phyloP scores from a whole-genome alignment of 495 filamentous ascomycete species.

The Hypomontagnella monticulosa region DNA sequence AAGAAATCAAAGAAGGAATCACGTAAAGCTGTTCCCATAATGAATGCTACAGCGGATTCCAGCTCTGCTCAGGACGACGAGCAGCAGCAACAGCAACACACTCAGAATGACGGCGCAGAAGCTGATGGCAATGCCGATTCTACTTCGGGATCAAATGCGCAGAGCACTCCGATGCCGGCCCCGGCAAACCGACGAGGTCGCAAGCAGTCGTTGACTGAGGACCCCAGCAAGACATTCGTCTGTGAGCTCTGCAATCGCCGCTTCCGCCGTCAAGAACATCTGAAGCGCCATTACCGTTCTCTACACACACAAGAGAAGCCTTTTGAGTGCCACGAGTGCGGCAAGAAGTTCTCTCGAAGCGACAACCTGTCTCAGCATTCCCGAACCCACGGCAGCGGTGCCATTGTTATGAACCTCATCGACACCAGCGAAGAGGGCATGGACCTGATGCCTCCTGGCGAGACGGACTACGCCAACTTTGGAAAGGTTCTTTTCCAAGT shows the following conservation, averaged over 20 bases:
- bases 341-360: slow-evolving; percentile 98
- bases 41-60: slow-evolving; percentile 57
- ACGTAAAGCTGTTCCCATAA: slow-evolving; percentile 53
- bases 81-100: slow-evolving; percentile 48
- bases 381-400: slow-evolving; percentile 89
- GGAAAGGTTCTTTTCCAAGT: slow-evolving; percentile 81
- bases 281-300: slow-evolving; percentile 98
- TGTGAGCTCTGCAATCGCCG: slow-evolving; percentile 95
- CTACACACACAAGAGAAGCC: slow-evolving; percentile 99
- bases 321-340: slow-evolving; percentile 95
- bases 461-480: slow-evolving; percentile 69
- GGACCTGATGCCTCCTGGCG: slow-evolving; percentile 59
- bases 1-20: slow-evolving; percentile 65
- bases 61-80: slow-evolving; percentile 52
- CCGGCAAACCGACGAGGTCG: slow-evolving; percentile 92
- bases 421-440: slow-evolving; percentile 66
- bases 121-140: slow-evolving; percentile 35
- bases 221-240: slow-evolving; percentile 97
- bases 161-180: slow-evolving; percentile 59
- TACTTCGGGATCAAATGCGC: slow-evolving; percentile 35
- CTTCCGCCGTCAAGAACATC: slow-evolving; percentile 98
- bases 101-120: slow-evolving; percentile 44
- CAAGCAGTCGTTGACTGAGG: slow-evolving; percentile 98
- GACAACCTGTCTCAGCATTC: slow-evolving; percentile 98
- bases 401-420: slow-evolving; percentile 87